Evolutionary conservation across 2,329 filamentous ascomycete genomes (phyloP), one percentile per base, ranked within the genome.

Genomic region (Trichophyton mentagrophytes): DNA sequence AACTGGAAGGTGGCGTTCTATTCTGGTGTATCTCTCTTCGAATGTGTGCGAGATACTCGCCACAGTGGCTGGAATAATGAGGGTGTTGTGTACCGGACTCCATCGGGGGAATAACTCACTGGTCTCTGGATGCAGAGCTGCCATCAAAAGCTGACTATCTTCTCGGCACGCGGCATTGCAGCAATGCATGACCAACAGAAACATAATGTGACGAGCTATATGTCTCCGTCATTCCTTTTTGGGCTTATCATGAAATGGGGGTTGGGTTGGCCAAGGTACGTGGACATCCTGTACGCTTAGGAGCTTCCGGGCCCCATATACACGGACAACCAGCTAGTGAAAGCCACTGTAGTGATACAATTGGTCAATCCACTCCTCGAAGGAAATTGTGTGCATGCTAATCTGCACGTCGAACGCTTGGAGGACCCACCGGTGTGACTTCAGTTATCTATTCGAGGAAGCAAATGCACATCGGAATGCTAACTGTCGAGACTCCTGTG

Each of bases 241-340:
- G 3, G 22, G 22, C 47, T 53, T 53, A 53, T 53, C 47, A 53
- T n/a, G 22, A 15, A 27, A 20, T 27, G n/a, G 15, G 47, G 47
- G 15, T 11, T 13, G 27, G 9, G 47, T 3, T 33, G 47, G 33
- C 9, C 9, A n/a, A 30, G 11, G 47, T 53, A 53, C 47, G 47
- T 27, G 22, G 33, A 38, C 15, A 44, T 44, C 15, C 4, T 44
- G 27, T 33, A 33, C 25, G 13, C 17, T n/a, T 55, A 55, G 51
- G 51, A 55, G 51, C 51, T 36, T 55, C 51, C 51, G 51, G 51
- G 27, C 51, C 27, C 51, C 30, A 55, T 55, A 33, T 55, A 55
- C n/a, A 55, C 51, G 27, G 51, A 22, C 51, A 36, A 8, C 27
- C 30, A 13, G 46, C 11, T 15, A 22, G 20, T 51, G 46, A 51